A percentile compares a stretch with the other conserved stretches of the same genome.
Evolutionary conservation across 2,329 filamentous ascomycete species (phyloP).

Genomic region (Diaporthe helianthi): DNA sequence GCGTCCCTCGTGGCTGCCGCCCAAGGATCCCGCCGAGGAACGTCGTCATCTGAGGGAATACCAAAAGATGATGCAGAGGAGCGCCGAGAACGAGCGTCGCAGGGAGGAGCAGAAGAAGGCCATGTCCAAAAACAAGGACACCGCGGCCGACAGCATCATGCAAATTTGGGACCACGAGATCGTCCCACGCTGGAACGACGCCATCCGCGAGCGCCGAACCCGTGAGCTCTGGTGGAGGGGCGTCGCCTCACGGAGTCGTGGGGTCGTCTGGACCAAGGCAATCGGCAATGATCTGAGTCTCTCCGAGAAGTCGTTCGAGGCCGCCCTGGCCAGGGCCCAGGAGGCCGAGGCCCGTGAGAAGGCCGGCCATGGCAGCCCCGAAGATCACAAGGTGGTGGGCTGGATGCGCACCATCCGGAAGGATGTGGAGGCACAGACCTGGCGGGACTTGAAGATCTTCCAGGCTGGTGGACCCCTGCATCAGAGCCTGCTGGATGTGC

Average conservation of each 20-base stretch:
- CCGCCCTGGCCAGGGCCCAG: constrained; percentile 72
- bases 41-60: constrained; percentile 86
- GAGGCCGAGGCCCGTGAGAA: constrained; percentile 65
- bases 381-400: constrained; percentile 61
- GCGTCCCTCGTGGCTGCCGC: constrained; percentile 82
- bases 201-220: constrained; percentile 72
- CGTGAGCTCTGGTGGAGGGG: constrained; percentile 85
- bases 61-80: constrained; percentile 78
- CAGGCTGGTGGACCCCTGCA: constrained; percentile 71
- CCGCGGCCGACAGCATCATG: constrained; percentile 60
- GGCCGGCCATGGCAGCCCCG: constrained; percentile 56
- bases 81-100: constrained; percentile 65
- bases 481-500: constrained; percentile 71
- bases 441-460: constrained; percentile 77
- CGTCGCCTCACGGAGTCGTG: constrained; percentile 73
- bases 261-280: constrained; percentile 72
- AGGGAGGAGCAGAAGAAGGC: constrained; percentile 60
- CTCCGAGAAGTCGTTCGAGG: constrained; percentile 70
- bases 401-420: constrained; percentile 70
- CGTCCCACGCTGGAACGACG: constrained; percentile 76
- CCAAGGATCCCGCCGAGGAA: constrained; percentile 90
- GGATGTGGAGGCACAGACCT: constrained; percentile 70
- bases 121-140: constrained; percentile 62
- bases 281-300: constrained; percentile 78
- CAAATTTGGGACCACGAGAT: constrained; percentile 79